A percentile compares a stretch with the other conserved stretches of the same genome.
Evolutionary conservation across 208 protist species (phyloP).

Genomic region (Wallacemonas collosoma): DNA sequence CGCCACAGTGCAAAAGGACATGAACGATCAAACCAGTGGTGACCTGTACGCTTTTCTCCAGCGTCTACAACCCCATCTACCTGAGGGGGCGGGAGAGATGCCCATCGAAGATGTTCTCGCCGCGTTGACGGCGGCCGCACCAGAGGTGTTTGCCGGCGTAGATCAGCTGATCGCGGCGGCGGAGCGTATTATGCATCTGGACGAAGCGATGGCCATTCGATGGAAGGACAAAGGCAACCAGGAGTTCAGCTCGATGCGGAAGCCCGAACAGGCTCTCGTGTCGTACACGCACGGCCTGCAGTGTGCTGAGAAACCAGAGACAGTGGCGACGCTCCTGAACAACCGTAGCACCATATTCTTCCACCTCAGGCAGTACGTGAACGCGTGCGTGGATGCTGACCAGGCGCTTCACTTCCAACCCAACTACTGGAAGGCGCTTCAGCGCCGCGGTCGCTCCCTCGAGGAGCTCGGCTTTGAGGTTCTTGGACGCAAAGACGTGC

Average conservation of each 20-base stretch:
- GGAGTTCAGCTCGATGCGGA: constrained; percentile 40
- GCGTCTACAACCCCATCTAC: constrained; percentile 21
- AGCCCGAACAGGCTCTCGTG: constrained; percentile 48
- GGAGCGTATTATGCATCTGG: constrained; percentile 33
- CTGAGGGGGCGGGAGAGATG: constrained; percentile 40
- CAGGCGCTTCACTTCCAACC: constrained; percentile 45
- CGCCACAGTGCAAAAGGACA: constrained; percentile 11
- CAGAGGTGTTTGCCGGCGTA: constrained; percentile 37
- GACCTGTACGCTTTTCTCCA: constrained; percentile 50
- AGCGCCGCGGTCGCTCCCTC: constrained; percentile 69
- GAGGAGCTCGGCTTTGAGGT: constrained; percentile 60
- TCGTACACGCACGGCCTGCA: constrained; percentile 81
- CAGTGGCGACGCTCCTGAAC: constrained; percentile 68
- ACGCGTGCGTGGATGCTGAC: constrained; percentile 74
- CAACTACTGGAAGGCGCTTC: constrained; percentile 76
- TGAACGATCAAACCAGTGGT: constrained; percentile 49
- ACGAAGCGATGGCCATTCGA: constrained; percentile 54
- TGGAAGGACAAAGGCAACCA: constrained; percentile 86
- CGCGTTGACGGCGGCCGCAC: constrained; percentile 27
- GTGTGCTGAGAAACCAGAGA: constrained; percentile 63
- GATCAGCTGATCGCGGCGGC: constrained; percentile 41
- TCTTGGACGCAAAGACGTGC: constrained; percentile 56
- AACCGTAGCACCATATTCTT: constrained; percentile 79
- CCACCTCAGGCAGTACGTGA: constrained; percentile 46
- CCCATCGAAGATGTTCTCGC: constrained; percentile 54